Conservation (phyloP, 2,329 filamentous ascomycete species). For the Pseudovirgaria hyperparasitica region DNA sequence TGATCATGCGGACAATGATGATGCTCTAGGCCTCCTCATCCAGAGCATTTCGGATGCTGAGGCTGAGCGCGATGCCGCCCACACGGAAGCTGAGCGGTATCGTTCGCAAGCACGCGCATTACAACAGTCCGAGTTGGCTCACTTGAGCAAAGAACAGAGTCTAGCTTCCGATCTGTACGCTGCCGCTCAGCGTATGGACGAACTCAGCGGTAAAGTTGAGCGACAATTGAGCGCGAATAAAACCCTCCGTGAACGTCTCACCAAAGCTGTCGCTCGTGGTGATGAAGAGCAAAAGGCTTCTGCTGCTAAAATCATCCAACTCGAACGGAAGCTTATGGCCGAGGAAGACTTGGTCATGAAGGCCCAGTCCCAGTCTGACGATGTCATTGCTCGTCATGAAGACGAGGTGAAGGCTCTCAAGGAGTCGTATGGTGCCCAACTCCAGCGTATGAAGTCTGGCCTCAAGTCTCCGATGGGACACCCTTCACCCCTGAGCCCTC, state of each 20-base stretch:
- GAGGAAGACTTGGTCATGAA: conserved; percentile 75
- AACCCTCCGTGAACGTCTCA: conserved; percentile 60
- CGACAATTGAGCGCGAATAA: conserved; percentile 70
- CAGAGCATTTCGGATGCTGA: conserved; percentile 56
- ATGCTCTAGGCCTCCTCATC: conserved; percentile 43
- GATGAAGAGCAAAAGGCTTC: conserved; percentile 74
- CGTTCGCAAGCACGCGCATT: conserved; percentile 48
- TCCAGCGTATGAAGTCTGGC: conserved; percentile 54
- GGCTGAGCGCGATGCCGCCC: conserved; percentile 59
- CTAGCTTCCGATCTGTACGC: conserved; percentile 58
- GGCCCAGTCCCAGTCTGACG: conserved; percentile 79
- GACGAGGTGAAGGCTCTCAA: conserved; percentile 67
- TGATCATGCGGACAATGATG: too few relatives aligned
- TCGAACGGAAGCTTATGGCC: conserved; percentile 67
- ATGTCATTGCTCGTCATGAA: conserved; percentile 70
- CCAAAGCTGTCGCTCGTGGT: conserved; percentile 68
- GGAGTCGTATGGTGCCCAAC: conserved; percentile 63
- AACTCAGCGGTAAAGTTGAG: conserved; percentile 66
- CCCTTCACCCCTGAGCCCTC: conserved; percentile 47
- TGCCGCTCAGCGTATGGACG: conserved; percentile 66
- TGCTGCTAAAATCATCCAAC: conserved; percentile 65
- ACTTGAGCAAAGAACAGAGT: conserved; percentile 47
- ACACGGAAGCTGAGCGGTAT: conserved; percentile 50
- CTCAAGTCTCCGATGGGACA: conserved; percentile 25
- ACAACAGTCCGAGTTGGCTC: conserved; percentile 41